A percentile compares a stretch with the other conserved stretches of the same genome.
phyloP scores from a whole-genome alignment of 139 green algal genomes.

The Micractinium sp. region DNA sequence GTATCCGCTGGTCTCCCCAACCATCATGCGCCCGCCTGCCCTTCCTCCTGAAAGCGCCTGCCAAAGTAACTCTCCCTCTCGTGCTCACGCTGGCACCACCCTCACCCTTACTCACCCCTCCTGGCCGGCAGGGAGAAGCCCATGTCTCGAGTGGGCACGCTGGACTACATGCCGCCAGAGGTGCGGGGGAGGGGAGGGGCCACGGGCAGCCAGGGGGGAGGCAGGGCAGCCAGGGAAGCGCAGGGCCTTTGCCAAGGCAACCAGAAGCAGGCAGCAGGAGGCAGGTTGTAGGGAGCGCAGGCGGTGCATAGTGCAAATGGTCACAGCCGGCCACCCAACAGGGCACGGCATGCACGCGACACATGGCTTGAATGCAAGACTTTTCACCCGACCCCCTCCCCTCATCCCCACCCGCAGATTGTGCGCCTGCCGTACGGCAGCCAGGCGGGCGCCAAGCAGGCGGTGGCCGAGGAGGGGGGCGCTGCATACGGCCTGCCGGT shows the following conservation, averaged over 20 bases:
- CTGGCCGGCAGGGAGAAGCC: constrained; percentile 51
- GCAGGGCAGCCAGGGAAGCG: no score
- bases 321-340: neutral
- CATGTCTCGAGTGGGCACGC: constrained; percentile 63
- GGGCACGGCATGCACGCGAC: no score
- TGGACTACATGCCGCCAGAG: constrained; percentile 57
- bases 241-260: no score
- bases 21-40: neutral
- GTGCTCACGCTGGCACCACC: neutral
- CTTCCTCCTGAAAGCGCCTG: neutral
- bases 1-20: neutral
- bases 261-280: no score
- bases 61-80: neutral
- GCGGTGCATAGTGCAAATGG: no score
- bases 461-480: neutral
- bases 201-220: no score
- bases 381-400: neutral
- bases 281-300: no score
- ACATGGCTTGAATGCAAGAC: neutral
- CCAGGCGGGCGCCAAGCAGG: neutral
- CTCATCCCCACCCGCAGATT: constrained; percentile 20
- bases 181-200: neutral
- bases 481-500: constrained; percentile 64
- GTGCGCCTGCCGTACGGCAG: constrained; percentile 28
- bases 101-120: neutral